phyloP scores from a whole-genome alignment of 2,329 filamentous ascomycete genomes.

The Eutypa lata region DNA sequence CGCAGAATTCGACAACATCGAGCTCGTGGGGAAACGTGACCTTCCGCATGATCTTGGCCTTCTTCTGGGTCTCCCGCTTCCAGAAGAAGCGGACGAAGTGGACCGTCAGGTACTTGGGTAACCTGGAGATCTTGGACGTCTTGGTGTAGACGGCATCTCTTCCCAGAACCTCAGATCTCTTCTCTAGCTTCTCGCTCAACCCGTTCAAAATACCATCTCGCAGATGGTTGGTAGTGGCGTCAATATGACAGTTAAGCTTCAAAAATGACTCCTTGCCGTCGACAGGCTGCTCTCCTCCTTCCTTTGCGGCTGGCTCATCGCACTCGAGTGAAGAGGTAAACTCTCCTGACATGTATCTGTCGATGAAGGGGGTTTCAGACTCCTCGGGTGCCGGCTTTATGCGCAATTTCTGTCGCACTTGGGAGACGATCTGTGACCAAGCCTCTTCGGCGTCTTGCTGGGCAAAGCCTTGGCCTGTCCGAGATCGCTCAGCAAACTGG shows the following conservation, averaged over 20 bases:
- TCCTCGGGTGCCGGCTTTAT: conserved; percentile 51
- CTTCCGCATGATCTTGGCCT: conserved; percentile 99
- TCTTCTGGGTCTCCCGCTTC: conserved; percentile 93
- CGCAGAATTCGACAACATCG: conserved; percentile 92
- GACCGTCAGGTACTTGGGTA: conserved; percentile 93
- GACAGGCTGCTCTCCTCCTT: conserved; percentile 68
- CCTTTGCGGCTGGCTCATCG: conserved; percentile 74
- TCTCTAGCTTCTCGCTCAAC: conserved; percentile 86
- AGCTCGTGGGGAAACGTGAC: conserved; percentile 94
- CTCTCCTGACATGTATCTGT: conserved; percentile 83
- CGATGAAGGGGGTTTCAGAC: conserved; percentile 69
- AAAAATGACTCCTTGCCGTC: conserved; percentile 72
- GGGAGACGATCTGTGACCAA: conserved; percentile 90
- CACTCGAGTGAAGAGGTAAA: conserved; percentile 79
- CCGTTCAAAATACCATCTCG: conserved; percentile 82
- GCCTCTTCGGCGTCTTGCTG: conserved; percentile 98
- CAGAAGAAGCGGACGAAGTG: conserved; percentile 99
- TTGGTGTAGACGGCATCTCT: conserved; percentile 86
- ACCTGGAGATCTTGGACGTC: conserved; percentile 79
- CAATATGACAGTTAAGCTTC: conserved; percentile 96
- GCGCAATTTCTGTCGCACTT: conserved; percentile 75
- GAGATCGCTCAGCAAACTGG: conserved; percentile 88
- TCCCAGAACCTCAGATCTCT: conserved; percentile 73
- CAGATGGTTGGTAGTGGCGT: conserved; percentile 80
- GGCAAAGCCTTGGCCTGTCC: conserved; percentile 80